Percentiles rank a stretch among this genome's conserved stretches.
Evolutionary conservation across 2,329 filamentous ascomycete genomes (phyloP).

Genomic region (Sporothrix curviconia): DNA sequence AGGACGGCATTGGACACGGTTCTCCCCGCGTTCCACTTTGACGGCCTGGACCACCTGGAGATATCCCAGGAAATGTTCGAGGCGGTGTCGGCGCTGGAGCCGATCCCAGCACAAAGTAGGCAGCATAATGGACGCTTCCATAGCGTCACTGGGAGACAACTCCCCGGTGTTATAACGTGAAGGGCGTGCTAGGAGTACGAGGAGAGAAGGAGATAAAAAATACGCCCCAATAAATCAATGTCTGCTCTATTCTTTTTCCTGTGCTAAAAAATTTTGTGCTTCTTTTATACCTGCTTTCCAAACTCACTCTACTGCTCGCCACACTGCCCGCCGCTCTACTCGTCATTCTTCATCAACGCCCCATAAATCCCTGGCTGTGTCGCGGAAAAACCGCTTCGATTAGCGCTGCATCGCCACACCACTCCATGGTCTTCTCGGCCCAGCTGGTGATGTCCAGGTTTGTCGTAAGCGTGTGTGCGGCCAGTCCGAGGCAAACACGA

Average conservation of each 20-base stretch:
- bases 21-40: neutral
- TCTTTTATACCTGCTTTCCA: too few relatives aligned
- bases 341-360: neutral
- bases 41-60: neutral
- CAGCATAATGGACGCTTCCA: neutral
- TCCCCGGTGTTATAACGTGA: too few relatives aligned
- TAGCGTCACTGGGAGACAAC: too few relatives aligned
- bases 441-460: slow-evolving; percentile 49
- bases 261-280: too few relatives aligned
- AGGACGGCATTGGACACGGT: too few relatives aligned
- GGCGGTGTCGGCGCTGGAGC: slow-evolving; percentile 3
- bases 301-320: too few relatives aligned
- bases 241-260: too few relatives aligned
- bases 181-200: too few relatives aligned
- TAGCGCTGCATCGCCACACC: slow-evolving; percentile 35
- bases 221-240: too few relatives aligned
- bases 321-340: too few relatives aligned
- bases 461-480: slow-evolving; percentile 57
- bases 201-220: too few relatives aligned
- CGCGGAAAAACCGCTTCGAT: slow-evolving; percentile 1
- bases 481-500: slow-evolving; percentile 58
- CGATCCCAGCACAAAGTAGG: neutral
- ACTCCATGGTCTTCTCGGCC: slow-evolving; percentile 45
- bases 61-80: slow-evolving; percentile 7
- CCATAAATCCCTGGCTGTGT: neutral